Evolutionary conservation across 2,329 filamentous ascomycete species (phyloP).

Genomic region (Hypoxylon sp.): DNA sequence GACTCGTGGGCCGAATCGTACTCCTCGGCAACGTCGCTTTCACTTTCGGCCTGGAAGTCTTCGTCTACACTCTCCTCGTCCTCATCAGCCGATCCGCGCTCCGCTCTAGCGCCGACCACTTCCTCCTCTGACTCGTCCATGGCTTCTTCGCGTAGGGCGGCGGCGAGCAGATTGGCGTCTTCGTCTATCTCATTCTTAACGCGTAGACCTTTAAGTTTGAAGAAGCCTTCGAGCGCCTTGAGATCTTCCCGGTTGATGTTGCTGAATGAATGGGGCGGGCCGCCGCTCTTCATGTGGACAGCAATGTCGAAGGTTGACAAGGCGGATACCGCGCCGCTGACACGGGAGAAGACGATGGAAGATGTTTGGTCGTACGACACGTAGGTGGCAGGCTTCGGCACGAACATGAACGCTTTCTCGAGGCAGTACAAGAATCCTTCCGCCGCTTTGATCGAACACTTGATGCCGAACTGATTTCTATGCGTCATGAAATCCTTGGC

Average conservation of each 20-base stretch:
- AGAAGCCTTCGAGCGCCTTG: constrained; percentile 95
- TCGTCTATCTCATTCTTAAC: constrained; percentile 99
- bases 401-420: constrained; percentile 99
- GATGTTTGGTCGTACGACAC: constrained; percentile 94
- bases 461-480: constrained; percentile 93
- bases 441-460: constrained; percentile 99
- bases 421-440: constrained; percentile 97
- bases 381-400: constrained; percentile 97
- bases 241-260: constrained; percentile 99
- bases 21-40: constrained; percentile 96
- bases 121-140: constrained; percentile 89
- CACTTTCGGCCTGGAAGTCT: constrained; percentile 92
- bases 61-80: constrained; percentile 96
- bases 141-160: constrained; percentile 85
- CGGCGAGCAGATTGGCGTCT: constrained; percentile 84
- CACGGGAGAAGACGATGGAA: constrained; percentile 94
- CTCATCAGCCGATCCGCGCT: constrained; percentile 93
- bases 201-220: constrained; percentile 93
- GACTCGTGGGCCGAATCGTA: constrained; percentile 94
- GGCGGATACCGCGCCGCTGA: constrained; percentile 92
- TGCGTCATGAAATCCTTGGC: constrained; percentile 96
- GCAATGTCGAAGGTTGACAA: constrained; percentile 98
- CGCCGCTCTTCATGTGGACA: constrained; percentile 88
- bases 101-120: constrained; percentile 76
- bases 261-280: constrained; percentile 93